A percentile compares a stretch with the other conserved stretches of the same genome.
These are phyloP conservation scores for Aspergillus hortae DNA, from an alignment of 2,329 filamentous ascomycete genomes.

Conservation along the genomic window DNA sequence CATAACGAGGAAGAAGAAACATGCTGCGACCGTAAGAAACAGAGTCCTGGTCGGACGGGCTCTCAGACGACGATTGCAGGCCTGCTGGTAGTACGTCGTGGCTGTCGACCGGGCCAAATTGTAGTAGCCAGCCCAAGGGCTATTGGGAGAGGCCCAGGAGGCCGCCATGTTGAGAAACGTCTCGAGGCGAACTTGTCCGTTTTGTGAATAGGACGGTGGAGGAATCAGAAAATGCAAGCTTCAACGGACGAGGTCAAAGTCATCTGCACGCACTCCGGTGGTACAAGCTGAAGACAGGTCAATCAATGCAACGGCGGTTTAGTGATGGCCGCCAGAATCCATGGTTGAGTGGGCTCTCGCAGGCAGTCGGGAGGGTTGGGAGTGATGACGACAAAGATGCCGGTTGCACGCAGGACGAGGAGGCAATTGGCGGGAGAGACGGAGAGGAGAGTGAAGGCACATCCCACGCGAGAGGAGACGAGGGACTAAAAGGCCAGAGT, in stretches of 20 bases:
- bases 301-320: background rate
- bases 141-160: slow-evolving; percentile 18
- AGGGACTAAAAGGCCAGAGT: background rate
- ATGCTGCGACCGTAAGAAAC: slow-evolving; percentile 15
- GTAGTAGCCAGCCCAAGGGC: slow-evolving; percentile 23
- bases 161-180: slow-evolving; percentile 20
- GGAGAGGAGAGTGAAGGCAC: background rate
- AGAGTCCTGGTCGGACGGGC: slow-evolving; percentile 23
- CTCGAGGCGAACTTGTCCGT: slow-evolving; percentile 1
- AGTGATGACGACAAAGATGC: slow-evolving; percentile 10
- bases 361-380: slow-evolving; percentile 1
- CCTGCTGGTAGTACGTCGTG: slow-evolving; percentile 21
- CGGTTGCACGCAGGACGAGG: background rate
- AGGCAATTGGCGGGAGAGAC: background rate
- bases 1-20: slow-evolving; percentile 22
- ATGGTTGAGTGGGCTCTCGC: slow-evolving; percentile 5
- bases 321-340: slow-evolving; percentile 7
- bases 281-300: background rate
- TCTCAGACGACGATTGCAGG: slow-evolving; percentile 24
- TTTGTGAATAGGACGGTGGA: background rate
- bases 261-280: slow-evolving; percentile 13
- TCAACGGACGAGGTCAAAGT: slow-evolving; percentile 4
- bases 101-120: slow-evolving; percentile 18
- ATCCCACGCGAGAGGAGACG: slow-evolving; percentile 1
- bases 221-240: slow-evolving; percentile 1